phyloP scores from a whole-genome alignment of 108 stramenopile genomes.

The Nannochloropsis gaditana region DNA sequence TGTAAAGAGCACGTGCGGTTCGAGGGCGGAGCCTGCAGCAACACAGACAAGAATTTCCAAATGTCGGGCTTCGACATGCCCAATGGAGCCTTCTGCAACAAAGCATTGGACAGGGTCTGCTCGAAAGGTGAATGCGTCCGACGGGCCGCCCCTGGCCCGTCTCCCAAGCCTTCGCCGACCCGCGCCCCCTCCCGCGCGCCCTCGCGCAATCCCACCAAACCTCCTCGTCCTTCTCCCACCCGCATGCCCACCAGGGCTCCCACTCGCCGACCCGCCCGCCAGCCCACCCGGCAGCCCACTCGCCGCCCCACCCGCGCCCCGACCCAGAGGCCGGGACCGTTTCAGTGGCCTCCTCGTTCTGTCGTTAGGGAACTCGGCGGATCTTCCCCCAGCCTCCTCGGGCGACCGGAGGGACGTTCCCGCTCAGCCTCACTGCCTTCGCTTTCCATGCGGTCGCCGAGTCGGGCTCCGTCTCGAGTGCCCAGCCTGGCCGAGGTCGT shows the following conservation, averaged over 20 bases:
- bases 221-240: neutral
- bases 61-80: neutral
- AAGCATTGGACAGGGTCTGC: neutral
- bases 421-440: neutral
- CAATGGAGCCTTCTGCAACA: neutral
- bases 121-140: neutral
- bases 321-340: neutral
- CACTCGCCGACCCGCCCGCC: neutral
- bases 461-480: neutral
- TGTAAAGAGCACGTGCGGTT: constrained; percentile 15
- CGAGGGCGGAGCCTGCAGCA: neutral
- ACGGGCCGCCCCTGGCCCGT: neutral
- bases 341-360: neutral
- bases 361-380: too few species aligned
- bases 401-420: neutral
- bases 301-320: neutral
- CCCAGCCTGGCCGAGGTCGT: neutral
- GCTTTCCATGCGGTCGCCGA: neutral
- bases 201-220: neutral
- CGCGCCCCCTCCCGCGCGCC: neutral
- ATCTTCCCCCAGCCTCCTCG: neutral
- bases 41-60: neutral
- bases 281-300: neutral
- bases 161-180: neutral
- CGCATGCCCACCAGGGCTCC: neutral